Conservation (phyloP, 2,329 filamentous ascomycete genomes). For the Fusarium sp. region DNA sequence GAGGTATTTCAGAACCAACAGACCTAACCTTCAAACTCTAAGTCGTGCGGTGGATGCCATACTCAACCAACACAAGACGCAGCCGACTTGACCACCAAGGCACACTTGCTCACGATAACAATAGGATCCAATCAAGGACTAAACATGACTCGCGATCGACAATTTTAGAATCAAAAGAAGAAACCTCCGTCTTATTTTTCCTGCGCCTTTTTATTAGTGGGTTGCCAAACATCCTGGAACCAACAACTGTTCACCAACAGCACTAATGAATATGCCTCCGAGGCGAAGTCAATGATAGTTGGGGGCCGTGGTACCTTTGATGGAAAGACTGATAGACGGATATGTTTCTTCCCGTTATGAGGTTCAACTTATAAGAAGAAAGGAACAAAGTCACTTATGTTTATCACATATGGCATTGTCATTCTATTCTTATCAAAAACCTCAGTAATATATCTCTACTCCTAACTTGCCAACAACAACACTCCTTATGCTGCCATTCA, state of each 20-base stretch:
- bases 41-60: neutral
- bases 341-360: neutral
- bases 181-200: neutral
- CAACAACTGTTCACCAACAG: neutral
- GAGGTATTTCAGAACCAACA: conserved; percentile 3
- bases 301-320: neutral
- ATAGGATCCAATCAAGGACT: neutral
- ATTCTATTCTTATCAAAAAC: neutral
- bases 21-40: neutral
- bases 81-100: neutral
- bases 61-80: neutral
- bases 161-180: neutral
- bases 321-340: neutral
- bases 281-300: neutral
- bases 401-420: neutral
- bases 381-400: too few species aligned
- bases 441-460: too few species aligned
- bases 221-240: neutral
- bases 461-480: neutral
- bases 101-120: neutral
- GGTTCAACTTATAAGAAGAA: neutral
- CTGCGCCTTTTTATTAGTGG: neutral
- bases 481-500: neutral
- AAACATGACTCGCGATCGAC: neutral
- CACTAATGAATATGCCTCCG: neutral